Conservation (phyloP, 768 basidiomycete species). For the Boletus speciosus region DNA sequence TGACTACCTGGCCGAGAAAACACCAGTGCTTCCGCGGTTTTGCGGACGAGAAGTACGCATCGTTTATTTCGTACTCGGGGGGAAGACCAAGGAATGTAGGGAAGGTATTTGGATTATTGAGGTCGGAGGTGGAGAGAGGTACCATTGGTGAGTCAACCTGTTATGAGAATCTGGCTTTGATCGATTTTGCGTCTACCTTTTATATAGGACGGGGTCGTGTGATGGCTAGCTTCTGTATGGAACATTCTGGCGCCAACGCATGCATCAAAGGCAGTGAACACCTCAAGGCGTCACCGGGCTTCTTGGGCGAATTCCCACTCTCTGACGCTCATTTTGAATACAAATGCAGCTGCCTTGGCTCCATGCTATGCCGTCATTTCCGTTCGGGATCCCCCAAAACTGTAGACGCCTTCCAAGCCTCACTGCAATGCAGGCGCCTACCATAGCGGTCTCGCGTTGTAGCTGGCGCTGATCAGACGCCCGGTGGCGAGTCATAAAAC, state of each 20-base stretch:
- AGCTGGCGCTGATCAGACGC: constrained; percentile 3
- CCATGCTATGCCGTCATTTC: constrained; percentile 12
- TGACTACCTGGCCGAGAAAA: constrained; percentile 27
- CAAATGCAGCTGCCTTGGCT: background rate
- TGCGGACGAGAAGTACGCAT: constrained; percentile 19
- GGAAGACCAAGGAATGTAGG: constrained; percentile 24
- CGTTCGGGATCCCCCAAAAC: background rate
- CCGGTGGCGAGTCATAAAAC: background rate
- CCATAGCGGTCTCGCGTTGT: background rate
- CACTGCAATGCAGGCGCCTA: background rate
- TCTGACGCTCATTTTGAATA: background rate
- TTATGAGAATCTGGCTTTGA: background rate
- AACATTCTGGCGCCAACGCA: background rate
- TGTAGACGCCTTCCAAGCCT: background rate
- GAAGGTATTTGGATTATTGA: constrained; percentile 23
- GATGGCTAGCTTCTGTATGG: background rate
- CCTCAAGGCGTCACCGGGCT: background rate
- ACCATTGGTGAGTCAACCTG: constrained; percentile 16
- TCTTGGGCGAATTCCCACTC: background rate
- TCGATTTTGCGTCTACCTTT: constrained; percentile 1
- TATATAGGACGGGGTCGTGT: constrained; percentile 10
- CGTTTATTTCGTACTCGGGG: constrained; percentile 19
- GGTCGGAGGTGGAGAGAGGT: constrained; percentile 21
- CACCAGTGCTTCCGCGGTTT: constrained; percentile 31
- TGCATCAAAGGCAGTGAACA: background rate